A percentile compares a stretch with the other conserved stretches of the same genome.
Evolutionary conservation across 2,329 filamentous ascomycete genomes (phyloP).

Genomic region (Pseudopithomyces maydicus): DNA sequence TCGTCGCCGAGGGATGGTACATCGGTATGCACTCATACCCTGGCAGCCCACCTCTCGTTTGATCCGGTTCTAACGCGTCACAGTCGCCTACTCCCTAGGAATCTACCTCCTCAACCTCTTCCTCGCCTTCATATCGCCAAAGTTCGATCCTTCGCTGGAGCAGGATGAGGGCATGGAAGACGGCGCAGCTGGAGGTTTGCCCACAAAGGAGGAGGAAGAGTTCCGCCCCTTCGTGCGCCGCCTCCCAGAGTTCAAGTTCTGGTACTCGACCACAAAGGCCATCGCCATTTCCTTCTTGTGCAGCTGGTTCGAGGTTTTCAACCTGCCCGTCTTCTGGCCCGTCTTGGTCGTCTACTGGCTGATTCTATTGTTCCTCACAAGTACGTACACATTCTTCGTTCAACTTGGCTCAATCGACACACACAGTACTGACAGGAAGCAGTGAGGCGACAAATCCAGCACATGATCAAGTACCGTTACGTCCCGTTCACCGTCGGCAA

Average conservation of each 20-base stretch:
- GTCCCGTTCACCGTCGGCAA: constrained; percentile 94
- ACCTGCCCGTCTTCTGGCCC: constrained; percentile 98
- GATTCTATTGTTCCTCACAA: constrained; percentile 93
- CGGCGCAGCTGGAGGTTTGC: constrained; percentile 75
- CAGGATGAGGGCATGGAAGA: constrained; percentile 97
- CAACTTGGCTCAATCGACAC: background rate
- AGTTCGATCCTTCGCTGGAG: constrained; percentile 97
- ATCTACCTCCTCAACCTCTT: constrained; percentile 99
- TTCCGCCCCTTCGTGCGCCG: constrained; percentile 96
- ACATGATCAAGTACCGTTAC: constrained; percentile 99
- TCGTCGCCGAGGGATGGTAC: constrained; percentile 96
- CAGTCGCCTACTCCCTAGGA: constrained; percentile 94
- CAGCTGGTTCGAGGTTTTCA: constrained; percentile 92
- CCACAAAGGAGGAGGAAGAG: constrained; percentile 95
- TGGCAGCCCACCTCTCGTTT: background rate
- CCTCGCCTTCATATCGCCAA: constrained; percentile 96
- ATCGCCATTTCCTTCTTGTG: constrained; percentile 82
- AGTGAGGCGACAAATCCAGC: constrained; percentile 99
- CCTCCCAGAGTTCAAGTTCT: constrained; percentile 99
- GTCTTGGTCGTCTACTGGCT: constrained; percentile 98
- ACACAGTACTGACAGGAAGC: constrained; percentile 13
- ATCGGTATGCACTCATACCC: constrained; percentile 69
- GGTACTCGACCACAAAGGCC: constrained; percentile 92
- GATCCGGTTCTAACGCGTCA: constrained; percentile 8
- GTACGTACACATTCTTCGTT: constrained; percentile 61